A percentile compares a stretch with the other conserved stretches of the same genome.
phyloP scores from a whole-genome alignment of 306 rosid species.

The Gastrolobium villosum region DNA sequence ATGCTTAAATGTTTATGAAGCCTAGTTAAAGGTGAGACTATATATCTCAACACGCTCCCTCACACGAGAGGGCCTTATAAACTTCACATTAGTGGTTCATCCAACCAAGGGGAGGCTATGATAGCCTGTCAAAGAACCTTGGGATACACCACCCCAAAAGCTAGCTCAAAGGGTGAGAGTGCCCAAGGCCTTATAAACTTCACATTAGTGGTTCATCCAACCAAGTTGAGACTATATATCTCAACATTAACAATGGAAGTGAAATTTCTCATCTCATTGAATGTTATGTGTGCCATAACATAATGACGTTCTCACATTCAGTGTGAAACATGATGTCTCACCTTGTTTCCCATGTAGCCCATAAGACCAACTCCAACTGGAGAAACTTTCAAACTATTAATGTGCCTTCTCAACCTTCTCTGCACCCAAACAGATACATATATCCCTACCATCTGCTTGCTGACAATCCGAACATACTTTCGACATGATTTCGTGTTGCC shows the following conservation, averaged over 20 bases:
- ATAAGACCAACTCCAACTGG: slow-evolving; percentile 96
- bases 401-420: slow-evolving; percentile 85
- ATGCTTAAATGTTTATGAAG: background rate
- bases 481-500: slow-evolving; percentile 48
- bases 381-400: slow-evolving; percentile 86
- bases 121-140: no score
- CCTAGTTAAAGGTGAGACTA: no score
- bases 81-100: no score
- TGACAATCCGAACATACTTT: slow-evolving; percentile 79
- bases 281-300: slow-evolving; percentile 21
- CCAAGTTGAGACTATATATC: no score
- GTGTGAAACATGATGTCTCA: slow-evolving; percentile 48
- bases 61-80: no score
- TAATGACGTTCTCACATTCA: slow-evolving; percentile 34
- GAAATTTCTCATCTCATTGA: slow-evolving; percentile 25
- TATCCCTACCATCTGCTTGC: slow-evolving; percentile 99
- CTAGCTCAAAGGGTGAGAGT: no score
- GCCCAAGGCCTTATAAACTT: no score
- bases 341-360: slow-evolving; percentile 99
- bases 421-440: slow-evolving; percentile 95
- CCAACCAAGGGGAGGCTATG: no score
- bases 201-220: no score
- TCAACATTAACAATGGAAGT: background rate
- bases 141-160: no score
- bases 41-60: no score